Evolutionary conservation across 2,329 filamentous ascomycete genomes (phyloP).

Genomic region (Colletotrichum endophyticum): DNA sequence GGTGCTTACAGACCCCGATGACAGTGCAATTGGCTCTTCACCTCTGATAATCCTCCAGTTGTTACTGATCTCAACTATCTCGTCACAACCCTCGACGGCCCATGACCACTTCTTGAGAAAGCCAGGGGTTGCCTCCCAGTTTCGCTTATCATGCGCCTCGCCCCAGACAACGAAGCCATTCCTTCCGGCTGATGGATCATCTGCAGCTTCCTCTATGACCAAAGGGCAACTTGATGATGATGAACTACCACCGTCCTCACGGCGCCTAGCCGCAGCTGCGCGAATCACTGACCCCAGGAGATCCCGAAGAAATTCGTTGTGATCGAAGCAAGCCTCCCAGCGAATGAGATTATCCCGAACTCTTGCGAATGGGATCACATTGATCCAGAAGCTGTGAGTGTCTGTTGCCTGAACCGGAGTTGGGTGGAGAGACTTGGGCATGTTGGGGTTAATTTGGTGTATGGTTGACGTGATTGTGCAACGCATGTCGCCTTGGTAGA

Average conservation of each 20-base stretch:
- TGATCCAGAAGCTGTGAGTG: constrained; percentile 7
- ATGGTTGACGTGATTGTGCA: background rate
- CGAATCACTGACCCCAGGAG: constrained; percentile 7
- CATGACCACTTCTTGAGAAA: constrained; percentile 27
- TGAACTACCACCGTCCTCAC: background rate
- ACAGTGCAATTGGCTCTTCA: constrained; percentile 11
- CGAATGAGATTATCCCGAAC: constrained; percentile 16
- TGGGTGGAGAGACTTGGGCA: constrained; percentile 2
- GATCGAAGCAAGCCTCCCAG: constrained; percentile 1
- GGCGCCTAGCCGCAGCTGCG: background rate
- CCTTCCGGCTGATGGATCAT: background rate
- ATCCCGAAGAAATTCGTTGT: background rate
- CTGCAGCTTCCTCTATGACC: background rate
- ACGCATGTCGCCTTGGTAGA: background rate
- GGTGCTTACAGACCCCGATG: accelerated
- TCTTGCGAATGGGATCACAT: constrained; percentile 11
- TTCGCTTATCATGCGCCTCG: constrained; percentile 23
- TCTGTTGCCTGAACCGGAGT: background rate
- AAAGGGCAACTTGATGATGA: background rate
- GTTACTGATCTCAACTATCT: constrained; percentile 24
- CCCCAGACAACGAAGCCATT: constrained; percentile 28
- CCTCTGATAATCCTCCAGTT: constrained; percentile 24
- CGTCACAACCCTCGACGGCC: constrained; percentile 24
- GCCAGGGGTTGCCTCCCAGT: constrained; percentile 27
- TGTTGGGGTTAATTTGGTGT: constrained; percentile 6